Evolutionary conservation across 768 basidiomycete genomes (phyloP), one percentile per base, ranked within the genome.

Genomic region (Leccinum ochraceum): DNA sequence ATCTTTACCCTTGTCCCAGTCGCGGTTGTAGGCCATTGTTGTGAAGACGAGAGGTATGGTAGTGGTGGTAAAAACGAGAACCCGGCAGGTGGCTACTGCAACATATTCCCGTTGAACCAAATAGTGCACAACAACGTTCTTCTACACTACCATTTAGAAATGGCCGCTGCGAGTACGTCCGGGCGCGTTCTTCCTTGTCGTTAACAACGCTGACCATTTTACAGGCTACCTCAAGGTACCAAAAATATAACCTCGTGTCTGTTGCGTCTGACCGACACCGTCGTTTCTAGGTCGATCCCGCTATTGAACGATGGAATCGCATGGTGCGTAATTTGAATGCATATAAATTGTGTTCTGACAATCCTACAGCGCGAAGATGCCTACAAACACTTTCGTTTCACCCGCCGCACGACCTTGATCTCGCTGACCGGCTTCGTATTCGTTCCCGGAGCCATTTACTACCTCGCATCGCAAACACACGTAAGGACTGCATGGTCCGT

Each of bases 1-100:
- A 51, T 86, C 83, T 75, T 92, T 92, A 55, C 90, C 91, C 74
- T 82, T 83, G 77, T 92, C 90, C 92, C 92, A 93, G 79, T 93
- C 90, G 64, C 92, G 86, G 76, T 89, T 89, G 75, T 88, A 84
- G 54, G 88, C 81, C 89, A 91, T 90, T 22, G 59, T 57, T 24
- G 66, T 58, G 30, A 53, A 44, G 8, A 66, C 8, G 53, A 61
- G 46, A 59, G 65, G 62, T 54, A n/a, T n/a, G 58, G 60, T 71
- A 64, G 42, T 42, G 42, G 59, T 66, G 63, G 74, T 66, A 53
- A 50, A 50, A 72, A 54, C 48, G 55, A 68, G 71, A 59, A 52
- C 65, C 49, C 26, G 54, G 57, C 13, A 34, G 57, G 49, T 14
- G 54, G 54, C 51, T 30, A 28, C 46, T 22, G 28, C 13, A 36